A percentile compares a stretch with the other conserved stretches of the same genome.
phyloP scores from a whole-genome alignment of 495 filamentous ascomycete species.

The Collariella sp. region DNA sequence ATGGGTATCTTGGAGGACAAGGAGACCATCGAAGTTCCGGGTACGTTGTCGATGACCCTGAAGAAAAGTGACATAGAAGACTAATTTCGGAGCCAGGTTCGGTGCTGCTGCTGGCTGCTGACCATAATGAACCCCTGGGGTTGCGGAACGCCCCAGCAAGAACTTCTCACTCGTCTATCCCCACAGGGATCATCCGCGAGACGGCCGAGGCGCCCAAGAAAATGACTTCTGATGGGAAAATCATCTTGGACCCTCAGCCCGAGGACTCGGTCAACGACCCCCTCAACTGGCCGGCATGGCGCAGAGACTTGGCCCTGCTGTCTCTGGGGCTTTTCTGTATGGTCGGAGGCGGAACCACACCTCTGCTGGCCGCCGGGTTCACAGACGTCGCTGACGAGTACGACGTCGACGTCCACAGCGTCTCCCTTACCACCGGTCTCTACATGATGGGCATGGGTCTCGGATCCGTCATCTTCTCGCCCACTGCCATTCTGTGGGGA shows the following conservation, averaged over 20 bases:
- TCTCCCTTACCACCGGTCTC: constrained; percentile 84
- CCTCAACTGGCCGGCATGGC: constrained; percentile 82
- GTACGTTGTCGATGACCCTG: constrained; percentile 47
- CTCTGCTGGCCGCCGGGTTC: constrained; percentile 86
- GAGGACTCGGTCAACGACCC: constrained; percentile 88
- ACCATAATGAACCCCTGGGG: constrained; percentile 76
- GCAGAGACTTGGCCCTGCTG: constrained; percentile 70
- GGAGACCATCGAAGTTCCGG: constrained; percentile 84
- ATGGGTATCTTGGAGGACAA: constrained; percentile 79
- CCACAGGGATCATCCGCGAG: constrained; percentile 43
- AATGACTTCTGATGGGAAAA: constrained; percentile 69
- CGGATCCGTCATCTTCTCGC: constrained; percentile 74
- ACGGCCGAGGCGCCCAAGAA: constrained; percentile 51
- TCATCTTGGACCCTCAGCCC: constrained; percentile 87
- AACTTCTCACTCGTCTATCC: constrained; percentile 69
- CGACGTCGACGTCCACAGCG: constrained; percentile 58
- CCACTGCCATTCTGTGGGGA: constrained; percentile 84
- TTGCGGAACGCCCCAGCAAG: constrained; percentile 64
- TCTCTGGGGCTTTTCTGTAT: constrained; percentile 87
- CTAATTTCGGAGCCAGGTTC: constrained; percentile 49
- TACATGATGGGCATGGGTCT: constrained; percentile 93
- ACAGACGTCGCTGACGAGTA: constrained; percentile 65
- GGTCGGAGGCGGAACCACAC: constrained; percentile 89
- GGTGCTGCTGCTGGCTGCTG: constrained; percentile 63
- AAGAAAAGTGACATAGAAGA: not conserved